These are phyloP conservation scores for Sinapis alba DNA, from an alignment of 441 rosid species.

Conservation along the genomic window DNA sequence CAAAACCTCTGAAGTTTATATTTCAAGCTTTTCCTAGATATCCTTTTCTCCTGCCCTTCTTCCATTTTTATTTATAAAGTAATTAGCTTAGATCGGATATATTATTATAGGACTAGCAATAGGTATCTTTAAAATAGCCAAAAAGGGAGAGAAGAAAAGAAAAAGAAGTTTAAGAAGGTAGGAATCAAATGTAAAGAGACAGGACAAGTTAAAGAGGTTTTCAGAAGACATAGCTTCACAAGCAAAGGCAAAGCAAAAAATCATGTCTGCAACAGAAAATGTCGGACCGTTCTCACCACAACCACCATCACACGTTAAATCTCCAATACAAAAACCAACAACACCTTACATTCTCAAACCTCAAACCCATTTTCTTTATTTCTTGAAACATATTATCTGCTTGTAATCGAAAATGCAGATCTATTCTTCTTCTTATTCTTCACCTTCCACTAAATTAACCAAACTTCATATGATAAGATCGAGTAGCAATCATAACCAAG, in stretches of 20 bases:
- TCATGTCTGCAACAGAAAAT: conserved; percentile 38
- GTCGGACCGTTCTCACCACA: conserved; percentile 38
- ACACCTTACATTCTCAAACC: conserved; percentile 20
- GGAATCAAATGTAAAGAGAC: conserved; percentile 34
- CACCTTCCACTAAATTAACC: conserved; percentile 31
- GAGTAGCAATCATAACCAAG: conserved; percentile 21
- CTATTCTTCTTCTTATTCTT: conserved; percentile 21
- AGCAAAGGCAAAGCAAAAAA: conserved; percentile 41
- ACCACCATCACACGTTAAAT: conserved; percentile 30
- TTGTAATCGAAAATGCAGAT: conserved; percentile 42
- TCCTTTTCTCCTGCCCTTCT: conserved; percentile 12
- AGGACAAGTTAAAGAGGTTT: conserved; percentile 33
- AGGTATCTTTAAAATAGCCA: neutral
- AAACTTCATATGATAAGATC: conserved; percentile 36
- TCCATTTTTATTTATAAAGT: neutral
- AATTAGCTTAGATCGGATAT: conserved; percentile 13
- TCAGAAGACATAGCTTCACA: conserved; percentile 34
- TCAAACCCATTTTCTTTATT: neutral
- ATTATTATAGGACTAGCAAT: neutral
- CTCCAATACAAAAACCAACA: conserved; percentile 8
- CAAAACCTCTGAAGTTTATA: conserved; percentile 24
- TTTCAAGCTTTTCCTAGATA: conserved; percentile 30
- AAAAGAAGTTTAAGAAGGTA: conserved; percentile 27
- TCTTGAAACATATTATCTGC: conserved; percentile 25
- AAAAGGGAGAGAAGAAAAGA: neutral